Percentiles rank a stretch among this genome's conserved stretches.
phyloP scores from a whole-genome alignment of 2,329 filamentous ascomycete species.

The Exophiala phaeomuriformis region DNA sequence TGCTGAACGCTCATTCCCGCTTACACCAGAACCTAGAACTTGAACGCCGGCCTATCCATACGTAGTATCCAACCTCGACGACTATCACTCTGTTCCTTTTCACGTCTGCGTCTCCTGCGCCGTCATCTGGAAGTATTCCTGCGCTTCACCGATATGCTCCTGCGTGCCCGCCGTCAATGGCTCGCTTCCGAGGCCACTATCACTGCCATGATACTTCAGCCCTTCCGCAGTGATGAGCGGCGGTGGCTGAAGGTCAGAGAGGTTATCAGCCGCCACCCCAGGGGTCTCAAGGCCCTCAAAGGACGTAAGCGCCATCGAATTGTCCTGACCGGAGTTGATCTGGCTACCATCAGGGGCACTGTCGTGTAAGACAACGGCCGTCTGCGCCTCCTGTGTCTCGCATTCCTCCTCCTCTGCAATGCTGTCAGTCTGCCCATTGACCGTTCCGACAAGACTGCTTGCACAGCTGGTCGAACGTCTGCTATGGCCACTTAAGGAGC shows the following conservation, averaged over 20 bases:
- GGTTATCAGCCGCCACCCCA: slow-evolving; percentile 4
- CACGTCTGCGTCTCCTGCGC: slow-evolving; percentile 16
- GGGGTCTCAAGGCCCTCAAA: slow-evolving; percentile 15
- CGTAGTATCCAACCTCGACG: too few species aligned
- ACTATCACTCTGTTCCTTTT: not conserved
- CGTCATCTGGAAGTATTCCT: slow-evolving; percentile 24
- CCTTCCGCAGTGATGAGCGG: slow-evolving; percentile 16
- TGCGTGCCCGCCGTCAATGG: slow-evolving; percentile 23
- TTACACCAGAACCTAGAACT: not conserved
- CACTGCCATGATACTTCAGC: slow-evolving; percentile 26
- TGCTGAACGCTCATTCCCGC: slow-evolving; percentile 9
- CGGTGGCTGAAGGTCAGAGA: slow-evolving; percentile 20
- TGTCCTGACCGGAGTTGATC: slow-evolving; percentile 10
- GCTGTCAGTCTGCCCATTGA: slow-evolving; percentile 29
- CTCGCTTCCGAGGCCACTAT: slow-evolving; percentile 31
- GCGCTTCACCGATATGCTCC: slow-evolving; percentile 12
- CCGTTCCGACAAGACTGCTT: slow-evolving; percentile 34
- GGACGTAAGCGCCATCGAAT: slow-evolving; percentile 12
- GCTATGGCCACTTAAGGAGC: slow-evolving; percentile 34
- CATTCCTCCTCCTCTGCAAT: slow-evolving; percentile 30
- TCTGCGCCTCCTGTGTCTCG: slow-evolving; percentile 19
- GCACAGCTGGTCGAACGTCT: slow-evolving; percentile 32
- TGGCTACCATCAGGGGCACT: slow-evolving; percentile 1
- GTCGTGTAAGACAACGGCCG: slow-evolving; percentile 17
- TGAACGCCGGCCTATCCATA: slow-evolving; percentile 5